Base-by-base conservation (phyloP, 2,329 filamentous ascomycete genomes). In the Xylariaceae sp. region DNA sequence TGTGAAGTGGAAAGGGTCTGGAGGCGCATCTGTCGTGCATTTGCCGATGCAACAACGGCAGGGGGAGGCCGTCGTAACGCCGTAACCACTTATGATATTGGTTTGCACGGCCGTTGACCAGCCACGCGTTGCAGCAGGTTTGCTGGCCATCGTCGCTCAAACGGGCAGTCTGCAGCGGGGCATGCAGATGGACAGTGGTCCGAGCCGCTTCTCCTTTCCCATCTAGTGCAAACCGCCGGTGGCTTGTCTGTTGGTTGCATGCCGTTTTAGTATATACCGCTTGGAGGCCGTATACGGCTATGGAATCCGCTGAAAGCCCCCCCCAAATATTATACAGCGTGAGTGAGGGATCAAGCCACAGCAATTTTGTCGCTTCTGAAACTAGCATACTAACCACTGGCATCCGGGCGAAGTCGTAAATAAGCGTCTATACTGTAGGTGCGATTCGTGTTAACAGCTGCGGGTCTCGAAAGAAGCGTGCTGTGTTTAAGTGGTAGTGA, bases 1-100 rank as follows among this genome's bases (percentile, higher is more conserved):
- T n/a, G n/a, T n/a, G 44, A 13, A 37, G 26, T 30, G 15, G 15
- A 16, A 45, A 39, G 35, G 53, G 44, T 23, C 44, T 44, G 26
- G 26, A 53, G 35, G 48, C 30, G 27, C 46, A 51, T 50, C 32
- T 51, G 18, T 48, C 32, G 51, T 46, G 55, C 55, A 50, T 57
- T 21, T 46, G 32, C 45, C 30, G 53, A 54, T 57, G 45, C 50
- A 27, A 48, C 50, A 21, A 26, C 30, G n/a, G 32, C 9, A 15
- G n/a, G n/a, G n/a, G n/a, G n/a, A 42, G 42, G 41, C 40, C 55
- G 32, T 21, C 50, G 36, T 45, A 16, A 47, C 39, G 33, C 46
- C 43, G 53, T 51, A 50, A 44, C 55, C 55, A 54, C 27, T 50
- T 45, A 57, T 23, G 42, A 39, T 15, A 30, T 9, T 16, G 21